Percentiles rank a stretch among this genome's conserved stretches.
Conservation (phyloP, 148 eudicot species). For the Silene latifolia region DNA sequence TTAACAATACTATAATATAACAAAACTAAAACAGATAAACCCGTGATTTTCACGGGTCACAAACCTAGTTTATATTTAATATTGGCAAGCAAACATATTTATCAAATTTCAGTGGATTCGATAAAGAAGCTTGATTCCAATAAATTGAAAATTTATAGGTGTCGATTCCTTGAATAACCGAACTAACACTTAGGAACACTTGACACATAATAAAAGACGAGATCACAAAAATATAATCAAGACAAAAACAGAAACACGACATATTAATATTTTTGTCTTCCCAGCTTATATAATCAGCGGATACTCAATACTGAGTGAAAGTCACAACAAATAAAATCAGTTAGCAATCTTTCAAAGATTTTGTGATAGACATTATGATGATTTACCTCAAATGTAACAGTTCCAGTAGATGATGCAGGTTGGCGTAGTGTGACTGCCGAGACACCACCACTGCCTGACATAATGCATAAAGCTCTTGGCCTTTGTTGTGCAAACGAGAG, state of each 20-base stretch:
- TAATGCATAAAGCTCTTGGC: slow-evolving; percentile 78
- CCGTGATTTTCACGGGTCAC: no score
- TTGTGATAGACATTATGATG: neutral
- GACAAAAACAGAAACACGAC: neutral
- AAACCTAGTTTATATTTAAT: no score
- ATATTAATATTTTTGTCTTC: neutral
- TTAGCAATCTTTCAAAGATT: neutral
- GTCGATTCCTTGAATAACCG: no score
- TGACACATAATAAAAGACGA: no score
- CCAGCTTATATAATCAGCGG: neutral
- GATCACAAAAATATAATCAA: neutral
- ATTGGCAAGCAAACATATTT: no score
- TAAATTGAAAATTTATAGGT: no score
- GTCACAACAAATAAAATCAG: neutral
- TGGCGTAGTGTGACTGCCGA: slow-evolving; percentile 72
- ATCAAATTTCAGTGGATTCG: no score
- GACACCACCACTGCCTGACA: slow-evolving; percentile 82
- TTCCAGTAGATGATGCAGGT: slow-evolving; percentile 44
- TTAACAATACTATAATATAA: no score
- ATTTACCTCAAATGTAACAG: slow-evolving; percentile 70
- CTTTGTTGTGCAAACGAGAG: slow-evolving; percentile 76
- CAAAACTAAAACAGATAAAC: no score
- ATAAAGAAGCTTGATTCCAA: no score
- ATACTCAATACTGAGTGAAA: neutral
- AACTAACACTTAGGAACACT: no score